phyloP scores from a whole-genome alignment of 108 stramenopile species.

The Pseudonitzschia pungens region DNA sequence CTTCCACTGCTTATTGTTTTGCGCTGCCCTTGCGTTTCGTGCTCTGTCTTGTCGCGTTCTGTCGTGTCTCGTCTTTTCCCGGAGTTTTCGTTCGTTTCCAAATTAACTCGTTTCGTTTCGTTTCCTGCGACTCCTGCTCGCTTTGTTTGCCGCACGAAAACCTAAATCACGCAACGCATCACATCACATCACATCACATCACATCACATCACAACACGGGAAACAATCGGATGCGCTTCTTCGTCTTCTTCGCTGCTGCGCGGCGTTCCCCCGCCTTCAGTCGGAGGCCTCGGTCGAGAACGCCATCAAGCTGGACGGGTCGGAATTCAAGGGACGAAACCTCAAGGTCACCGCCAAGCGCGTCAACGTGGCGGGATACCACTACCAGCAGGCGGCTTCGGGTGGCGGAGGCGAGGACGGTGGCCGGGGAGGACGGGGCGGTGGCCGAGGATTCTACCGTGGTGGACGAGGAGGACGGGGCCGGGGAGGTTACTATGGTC shows the following conservation, averaged over 20 bases:
- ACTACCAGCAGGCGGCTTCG: constrained; percentile 21
- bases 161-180: neutral
- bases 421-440: constrained; percentile 29
- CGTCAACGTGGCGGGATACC: constrained; percentile 76
- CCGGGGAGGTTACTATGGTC: constrained; percentile 41
- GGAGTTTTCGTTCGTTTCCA: constrained; percentile 12
- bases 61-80: constrained; percentile 21
- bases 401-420: constrained; percentile 24
- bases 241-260: too few relatives aligned
- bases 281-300: constrained; percentile 88
- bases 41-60: neutral
- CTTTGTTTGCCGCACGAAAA: neutral
- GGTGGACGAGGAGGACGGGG: constrained; percentile 17
- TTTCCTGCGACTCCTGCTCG: constrained; percentile 17
- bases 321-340: constrained; percentile 89
- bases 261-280: constrained; percentile 21
- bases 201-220: too few relatives aligned
- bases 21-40: neutral
- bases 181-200: neutral
- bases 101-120: constrained; percentile 30
- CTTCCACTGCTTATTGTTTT: too few relatives aligned
- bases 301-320: constrained; percentile 92
- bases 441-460: constrained; percentile 24
- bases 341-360: constrained; percentile 91
- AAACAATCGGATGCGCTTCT: too few relatives aligned